These are phyloP conservation scores for Xerocomellus intermedius DNA, from an alignment of 768 basidiomycete species.

Conservation along the genomic window DNA sequence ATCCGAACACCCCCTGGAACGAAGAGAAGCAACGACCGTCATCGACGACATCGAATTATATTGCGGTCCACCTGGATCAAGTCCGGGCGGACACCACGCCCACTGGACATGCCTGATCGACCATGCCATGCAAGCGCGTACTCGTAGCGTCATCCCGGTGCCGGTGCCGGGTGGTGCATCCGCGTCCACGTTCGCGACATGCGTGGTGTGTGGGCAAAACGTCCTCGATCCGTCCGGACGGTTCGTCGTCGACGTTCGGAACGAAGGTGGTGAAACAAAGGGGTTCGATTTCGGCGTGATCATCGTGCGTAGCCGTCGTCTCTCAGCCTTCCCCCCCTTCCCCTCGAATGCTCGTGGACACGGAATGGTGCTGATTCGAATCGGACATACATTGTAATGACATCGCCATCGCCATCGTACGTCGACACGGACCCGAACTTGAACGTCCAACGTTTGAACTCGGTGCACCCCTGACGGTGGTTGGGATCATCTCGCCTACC, in stretches of 20 bases:
- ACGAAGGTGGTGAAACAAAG: constrained; percentile 26
- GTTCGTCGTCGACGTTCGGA: constrained; percentile 26
- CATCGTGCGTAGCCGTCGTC: constrained; percentile 17
- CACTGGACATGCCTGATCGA: constrained; percentile 31
- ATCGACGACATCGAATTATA: constrained; percentile 27
- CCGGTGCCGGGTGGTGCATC: not conserved
- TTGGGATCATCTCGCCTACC: too few relatives aligned
- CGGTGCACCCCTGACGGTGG: too few relatives aligned
- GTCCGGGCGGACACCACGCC: constrained; percentile 23
- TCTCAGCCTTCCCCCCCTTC: not conserved
- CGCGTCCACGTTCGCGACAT: constrained; percentile 1
- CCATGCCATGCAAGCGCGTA: constrained; percentile 3
- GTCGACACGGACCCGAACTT: not conserved
- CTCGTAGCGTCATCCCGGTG: not conserved
- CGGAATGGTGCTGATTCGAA: not conserved
- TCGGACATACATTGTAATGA: not conserved
- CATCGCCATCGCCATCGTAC: not conserved
- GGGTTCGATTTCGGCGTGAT: constrained; percentile 29
- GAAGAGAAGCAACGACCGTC: constrained; percentile 7
- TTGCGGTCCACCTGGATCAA: constrained; percentile 20
- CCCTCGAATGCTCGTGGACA: not conserved
- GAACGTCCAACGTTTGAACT: not conserved
- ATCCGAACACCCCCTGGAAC: not conserved
- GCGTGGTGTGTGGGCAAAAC: constrained; percentile 18
- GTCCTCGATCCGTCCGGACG: constrained; percentile 14